Evolutionary conservation across 2,329 filamentous ascomycete genomes (phyloP).

Genomic region (Trichophyton verrucosum): DNA sequence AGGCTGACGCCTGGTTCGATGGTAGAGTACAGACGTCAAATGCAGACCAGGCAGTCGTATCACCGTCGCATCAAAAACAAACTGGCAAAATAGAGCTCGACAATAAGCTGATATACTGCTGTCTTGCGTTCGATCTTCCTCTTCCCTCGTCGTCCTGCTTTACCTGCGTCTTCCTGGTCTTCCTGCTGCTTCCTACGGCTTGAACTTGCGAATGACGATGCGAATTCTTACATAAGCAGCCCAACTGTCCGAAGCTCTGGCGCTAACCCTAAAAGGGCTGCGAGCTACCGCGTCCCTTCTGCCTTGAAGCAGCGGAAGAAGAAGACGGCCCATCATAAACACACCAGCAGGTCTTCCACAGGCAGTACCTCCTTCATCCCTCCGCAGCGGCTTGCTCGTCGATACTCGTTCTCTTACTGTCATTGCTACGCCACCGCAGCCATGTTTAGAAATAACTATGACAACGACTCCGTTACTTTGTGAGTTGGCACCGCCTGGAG

Average conservation of each 20-base stretch:
- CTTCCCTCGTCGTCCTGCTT: background rate
- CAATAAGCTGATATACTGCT: background rate
- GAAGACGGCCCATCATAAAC: background rate
- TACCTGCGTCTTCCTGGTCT: background rate
- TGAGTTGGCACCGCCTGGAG: slow-evolving; percentile 39
- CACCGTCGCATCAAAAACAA: background rate
- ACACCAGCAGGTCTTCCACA: background rate
- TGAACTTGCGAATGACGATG: background rate
- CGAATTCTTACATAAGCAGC: background rate
- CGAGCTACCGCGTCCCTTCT: slow-evolving; percentile 14
- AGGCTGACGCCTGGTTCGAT: slow-evolving; percentile 8
- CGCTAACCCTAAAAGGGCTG: slow-evolving; percentile 13
- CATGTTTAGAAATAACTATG: slow-evolving; percentile 99
- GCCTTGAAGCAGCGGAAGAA: slow-evolving; percentile 6
- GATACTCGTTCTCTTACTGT: background rate
- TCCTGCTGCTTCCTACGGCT: background rate
- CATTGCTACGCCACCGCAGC: slow-evolving; percentile 27
- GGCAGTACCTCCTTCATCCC: background rate
- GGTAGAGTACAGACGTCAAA: background rate
- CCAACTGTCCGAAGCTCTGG: background rate
- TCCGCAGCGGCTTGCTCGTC: background rate
- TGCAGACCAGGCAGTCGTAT: background rate
- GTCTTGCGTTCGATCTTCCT: background rate
- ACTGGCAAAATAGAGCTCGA: background rate
- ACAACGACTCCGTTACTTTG: slow-evolving; percentile 99